Evolutionary conservation across 1,139 yeast species (phyloP).

Genomic region (Yamadazyma atmosphaerica): DNA sequence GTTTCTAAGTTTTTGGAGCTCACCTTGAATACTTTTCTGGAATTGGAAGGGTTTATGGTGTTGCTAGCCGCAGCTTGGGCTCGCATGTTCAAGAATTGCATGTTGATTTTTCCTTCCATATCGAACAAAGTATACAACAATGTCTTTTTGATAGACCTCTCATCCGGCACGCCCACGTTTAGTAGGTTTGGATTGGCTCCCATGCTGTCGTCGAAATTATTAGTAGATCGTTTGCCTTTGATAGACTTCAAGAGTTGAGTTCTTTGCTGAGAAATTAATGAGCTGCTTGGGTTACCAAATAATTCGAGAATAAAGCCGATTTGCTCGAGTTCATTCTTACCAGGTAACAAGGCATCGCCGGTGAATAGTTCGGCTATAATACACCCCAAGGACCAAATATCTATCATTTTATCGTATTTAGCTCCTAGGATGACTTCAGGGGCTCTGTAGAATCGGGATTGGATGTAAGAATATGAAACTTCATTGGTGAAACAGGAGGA

Average conservation of each 20-base stretch:
- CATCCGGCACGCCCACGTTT: constrained; percentile 18
- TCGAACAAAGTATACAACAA: constrained; percentile 42
- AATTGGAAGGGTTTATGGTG: constrained; percentile 11
- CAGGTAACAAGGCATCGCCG: constrained; percentile 71
- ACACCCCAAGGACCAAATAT: constrained; percentile 80
- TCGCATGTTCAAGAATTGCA: constrained; percentile 29
- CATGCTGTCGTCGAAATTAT: constrained; percentile 11
- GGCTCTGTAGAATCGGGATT: constrained; percentile 65
- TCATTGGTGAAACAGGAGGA: constrained; percentile 53
- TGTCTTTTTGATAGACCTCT: constrained; percentile 30
- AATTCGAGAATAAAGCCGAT: constrained; percentile 57
- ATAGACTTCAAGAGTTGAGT: constrained; percentile 20
- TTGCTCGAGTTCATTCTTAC: constrained; percentile 68
- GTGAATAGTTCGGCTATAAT: constrained; percentile 64
- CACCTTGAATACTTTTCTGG: constrained; percentile 27
- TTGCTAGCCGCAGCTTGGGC: constrained; percentile 19
- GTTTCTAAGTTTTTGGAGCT: constrained; percentile 40
- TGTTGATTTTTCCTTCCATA: constrained; percentile 36
- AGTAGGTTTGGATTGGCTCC: constrained; percentile 7
- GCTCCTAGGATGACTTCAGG: constrained; percentile 87
- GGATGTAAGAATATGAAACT: constrained; percentile 57
- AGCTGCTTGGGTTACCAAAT: constrained; percentile 59
- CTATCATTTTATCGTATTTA: constrained; percentile 66
- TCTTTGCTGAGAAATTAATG: constrained; percentile 26
- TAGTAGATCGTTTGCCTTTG: constrained; percentile 16